Conservation (phyloP, 345 rosid genomes). For the Eucalyptus pauciflora region DNA sequence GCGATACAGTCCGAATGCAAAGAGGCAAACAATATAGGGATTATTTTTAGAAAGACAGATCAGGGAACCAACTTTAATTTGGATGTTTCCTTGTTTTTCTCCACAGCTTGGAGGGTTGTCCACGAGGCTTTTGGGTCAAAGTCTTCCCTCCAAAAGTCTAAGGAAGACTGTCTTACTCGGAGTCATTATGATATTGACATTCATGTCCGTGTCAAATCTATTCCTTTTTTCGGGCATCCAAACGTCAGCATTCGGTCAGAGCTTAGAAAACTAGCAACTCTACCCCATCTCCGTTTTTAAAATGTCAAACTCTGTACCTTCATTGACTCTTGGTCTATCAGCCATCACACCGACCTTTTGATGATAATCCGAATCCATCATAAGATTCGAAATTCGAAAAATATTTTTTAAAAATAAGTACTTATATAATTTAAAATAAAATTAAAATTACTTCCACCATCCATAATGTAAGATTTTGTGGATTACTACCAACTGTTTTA, state of each 20-base stretch:
- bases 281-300: not conserved
- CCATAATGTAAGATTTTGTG: too few relatives aligned
- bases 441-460: not conserved
- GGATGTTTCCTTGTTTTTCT: not conserved
- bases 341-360: not conserved
- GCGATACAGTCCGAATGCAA: not conserved
- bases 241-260: not conserved
- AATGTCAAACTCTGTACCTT: not conserved
- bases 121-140: not conserved
- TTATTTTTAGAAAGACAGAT: not conserved
- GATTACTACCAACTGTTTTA: fast-evolving
- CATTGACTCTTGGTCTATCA: not conserved
- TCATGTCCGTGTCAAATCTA: not conserved
- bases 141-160: not conserved
- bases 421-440: not conserved
- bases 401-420: fast-evolving
- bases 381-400: not conserved
- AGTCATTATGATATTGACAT: not conserved
- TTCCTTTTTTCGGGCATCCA: not conserved
- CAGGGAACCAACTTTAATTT: not conserved
- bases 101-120: not conserved
- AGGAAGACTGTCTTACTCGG: not conserved
- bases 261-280: not conserved
- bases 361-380: not conserved
- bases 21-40: not conserved